Evolutionary conservation across 768 basidiomycete genomes (phyloP), one percentile per base, ranked within the genome.

Genomic region (Leccinellum luteum): DNA sequence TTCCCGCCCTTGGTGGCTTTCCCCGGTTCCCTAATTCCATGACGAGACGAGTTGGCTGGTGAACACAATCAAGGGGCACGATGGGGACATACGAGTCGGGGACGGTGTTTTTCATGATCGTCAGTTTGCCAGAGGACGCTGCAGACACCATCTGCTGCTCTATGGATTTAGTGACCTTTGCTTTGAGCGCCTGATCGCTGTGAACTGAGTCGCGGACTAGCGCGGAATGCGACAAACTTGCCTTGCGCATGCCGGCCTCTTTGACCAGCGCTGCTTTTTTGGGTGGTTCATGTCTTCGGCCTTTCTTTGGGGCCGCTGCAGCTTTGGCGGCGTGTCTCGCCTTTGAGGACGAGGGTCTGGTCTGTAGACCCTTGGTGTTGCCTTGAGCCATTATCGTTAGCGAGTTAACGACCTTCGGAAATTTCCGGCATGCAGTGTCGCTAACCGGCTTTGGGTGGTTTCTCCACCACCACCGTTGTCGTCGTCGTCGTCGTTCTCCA

Each of bases 131-230:
- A 44, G 86, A 79, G 5, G 91, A 93, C 3, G 94, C 94, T 7
- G 93, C 93, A 50, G 85, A 77, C 13, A 92, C 90, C 85, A 94
- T 92, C 73, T 95, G 94, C 54, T 82, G 80, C 71, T 98, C 94
- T 65, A 98, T 94, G 21, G 90, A 91, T 71, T 85, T 86, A 71
- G 90, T 93, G 69, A 97, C 94, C 76, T 94, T 94, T 52, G 92
- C 89, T 58, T 89, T 89, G 61, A 97, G 79, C 66, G 84, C 78
- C 94, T 96, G 55, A 49, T 31, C 8, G 13, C 13, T 19, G 13
- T 17, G 9, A 14, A 21, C 3, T 34, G 3, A 41, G 38, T 41
- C 10, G 10, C 10, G 13, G 50, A 51, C 10, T 15, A 15, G 44
- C 43, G 35, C 25, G 54, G 25, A 10, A 12, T 21, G 43, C 57